Evolutionary conservation across 2,329 filamentous ascomycete genomes (phyloP), one percentile per base, ranked within the genome.

Genomic region (Arachnopeziza araneosa): DNA sequence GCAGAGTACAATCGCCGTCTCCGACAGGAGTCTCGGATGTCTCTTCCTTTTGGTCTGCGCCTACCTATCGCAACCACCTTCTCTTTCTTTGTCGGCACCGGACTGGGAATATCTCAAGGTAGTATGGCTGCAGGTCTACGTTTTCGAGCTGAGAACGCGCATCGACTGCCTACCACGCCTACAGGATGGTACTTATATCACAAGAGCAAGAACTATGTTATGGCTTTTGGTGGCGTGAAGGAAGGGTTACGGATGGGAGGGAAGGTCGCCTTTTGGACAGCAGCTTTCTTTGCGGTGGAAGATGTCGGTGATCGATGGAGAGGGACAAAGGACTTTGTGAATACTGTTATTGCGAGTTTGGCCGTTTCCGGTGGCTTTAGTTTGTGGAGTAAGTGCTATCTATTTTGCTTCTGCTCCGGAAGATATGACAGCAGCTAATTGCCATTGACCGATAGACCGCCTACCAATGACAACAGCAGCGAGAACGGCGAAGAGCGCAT

Each of bases 151-250:
- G 95, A 99, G 76, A 96, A 99, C 72, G 92, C 95, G 0, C 95
- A 99, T 79, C 90, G 93, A 66, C 85, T 97, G 63, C 95, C 95
- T 22, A 86, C 84, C 2, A 87, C 87, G 1, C 87, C 90, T 24
- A 85, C 87, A 1, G 93, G 92, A 21, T 99, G 95, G 95, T 99
- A 93, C 73, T 83, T 98, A n/a, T 99, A 99, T 75, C 93, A 98
- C 79, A 97, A 97, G 77, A 91, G 86, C 72, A 98, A 98, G 76
- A 98, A 96, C 75, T 98, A 99, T 77, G 86, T 91, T 69, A 83
- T 89, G 56, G 87, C 90, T 69, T 82, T 89, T 23, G 90, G 89
- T 6, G 93, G 89, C 0, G 78, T 96, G 21, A 84, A 84, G 56
- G 91, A 96, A 70, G 95, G 91, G 0, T 68, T 91, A 55, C 86